phyloP scores from a whole-genome alignment of 805 yeast genomes.

The Saccharomycopsis sp. region DNA sequence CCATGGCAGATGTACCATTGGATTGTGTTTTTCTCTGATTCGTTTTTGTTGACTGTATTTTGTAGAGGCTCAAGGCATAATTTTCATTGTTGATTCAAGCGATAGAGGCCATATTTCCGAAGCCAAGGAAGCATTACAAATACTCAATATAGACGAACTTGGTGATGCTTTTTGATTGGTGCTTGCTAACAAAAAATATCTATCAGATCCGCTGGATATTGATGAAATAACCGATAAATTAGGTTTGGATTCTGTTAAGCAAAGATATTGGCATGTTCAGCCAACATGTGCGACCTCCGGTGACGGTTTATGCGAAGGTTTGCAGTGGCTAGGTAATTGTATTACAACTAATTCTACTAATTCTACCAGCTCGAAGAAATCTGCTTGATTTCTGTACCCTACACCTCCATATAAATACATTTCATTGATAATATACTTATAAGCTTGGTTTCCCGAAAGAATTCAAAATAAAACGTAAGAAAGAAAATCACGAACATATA shows the following conservation, averaged over 20 bases:
- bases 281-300: conserved; percentile 99
- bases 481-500: neutral
- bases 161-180: conserved; percentile 93
- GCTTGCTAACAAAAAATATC: conserved; percentile 97
- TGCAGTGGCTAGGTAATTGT: conserved; percentile 94
- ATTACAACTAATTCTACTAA: no score
- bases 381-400: conserved; percentile 22
- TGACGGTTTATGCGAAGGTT: conserved; percentile 96
- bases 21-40: no score
- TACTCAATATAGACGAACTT: conserved; percentile 97
- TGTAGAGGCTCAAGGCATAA: no score
- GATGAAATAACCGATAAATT: conserved; percentile 97
- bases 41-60: no score
- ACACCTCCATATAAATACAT: neutral
- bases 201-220: conserved; percentile 98
- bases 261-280: conserved; percentile 99
- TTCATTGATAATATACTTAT: neutral
- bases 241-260: conserved; percentile 94
- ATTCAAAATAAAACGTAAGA: neutral
- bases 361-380: conserved; percentile 82
- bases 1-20: no score
- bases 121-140: conserved; percentile 97
- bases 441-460: neutral
- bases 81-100: neutral
- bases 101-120: conserved; percentile 89